Base-by-base conservation (phyloP, 192 early-diverging fungal species). In the Gorgonomyces haynaldii region DNA sequence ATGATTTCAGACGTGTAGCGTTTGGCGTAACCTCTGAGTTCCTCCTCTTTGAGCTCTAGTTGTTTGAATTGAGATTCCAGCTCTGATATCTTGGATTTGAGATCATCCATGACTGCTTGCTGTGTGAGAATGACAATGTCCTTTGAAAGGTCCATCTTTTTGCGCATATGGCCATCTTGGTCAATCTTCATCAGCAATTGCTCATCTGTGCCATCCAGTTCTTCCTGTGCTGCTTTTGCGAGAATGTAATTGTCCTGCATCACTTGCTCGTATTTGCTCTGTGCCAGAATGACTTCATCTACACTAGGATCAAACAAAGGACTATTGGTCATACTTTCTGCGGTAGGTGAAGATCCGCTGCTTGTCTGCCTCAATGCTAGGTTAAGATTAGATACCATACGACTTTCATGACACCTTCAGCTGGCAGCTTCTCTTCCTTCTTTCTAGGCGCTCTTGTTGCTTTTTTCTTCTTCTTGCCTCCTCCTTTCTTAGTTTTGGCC, bases 221-320 rank as follows among this genome's bases (percentile, higher is more conserved):
- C n/a, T n/a, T n/a, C n/a, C n/a, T n/a, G n/a, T n/a, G n/a, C n/a
- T n/a, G n/a, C n/a, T n/a, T n/a, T n/a, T n/a, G n/a, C n/a, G n/a
- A n/a, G n/a, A n/a, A n/a, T n/a, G n/a, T n/a, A n/a, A n/a, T n/a
- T n/a, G n/a, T n/a, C n/a, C n/a, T n/a, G n/a, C n/a, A n/a, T n/a
- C n/a, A n/a, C n/a, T n/a, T n/a, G n/a, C n/a, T n/a, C n/a, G n/a
- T n/a, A n/a, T n/a, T n/a, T n/a, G n/a, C n/a, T n/a, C n/a, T n/a
- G n/a, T n/a, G n/a, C n/a, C n/a, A n/a, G n/a, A n/a, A n/a, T 49
- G 23, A 49, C 25, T 27, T 49, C 46, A 2, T 49, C 46, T 38
- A 26, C 28, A 7, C 46, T 49, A 49, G 12, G 19, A 35, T 26
- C n/a, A 35, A 8, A 7, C n/a, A 23, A 38, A 13, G 16, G 23